Evolutionary conservation across 2,329 filamentous ascomycete species (phyloP).

Genomic region (Dryadomyces quercivorus): DNA sequence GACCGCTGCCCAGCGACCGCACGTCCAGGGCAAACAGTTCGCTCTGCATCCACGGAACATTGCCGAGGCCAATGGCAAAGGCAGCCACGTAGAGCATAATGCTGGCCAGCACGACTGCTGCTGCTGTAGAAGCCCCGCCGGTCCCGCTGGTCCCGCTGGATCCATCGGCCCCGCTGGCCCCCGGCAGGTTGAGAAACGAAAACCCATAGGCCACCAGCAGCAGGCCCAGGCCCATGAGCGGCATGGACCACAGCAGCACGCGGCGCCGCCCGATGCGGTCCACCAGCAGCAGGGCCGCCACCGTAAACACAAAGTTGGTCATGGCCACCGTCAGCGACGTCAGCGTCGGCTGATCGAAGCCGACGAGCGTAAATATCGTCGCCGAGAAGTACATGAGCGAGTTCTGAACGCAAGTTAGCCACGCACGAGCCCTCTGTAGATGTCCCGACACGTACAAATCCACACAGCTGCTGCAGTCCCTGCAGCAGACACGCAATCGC

Average conservation of each 20-base stretch:
- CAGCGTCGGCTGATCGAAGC: conserved; percentile 66
- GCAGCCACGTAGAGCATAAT: conserved; percentile 76
- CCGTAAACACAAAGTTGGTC: conserved; percentile 72
- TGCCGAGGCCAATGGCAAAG: conserved; percentile 80
- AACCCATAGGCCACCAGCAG: conserved; percentile 63
- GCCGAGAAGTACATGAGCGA: conserved; percentile 87
- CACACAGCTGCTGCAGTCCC: conserved; percentile 77
- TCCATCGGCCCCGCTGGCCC: background rate
- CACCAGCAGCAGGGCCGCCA: conserved; percentile 63
- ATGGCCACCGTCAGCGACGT: conserved; percentile 67
- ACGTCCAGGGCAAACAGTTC: conserved; percentile 77
- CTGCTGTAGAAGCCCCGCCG: conserved; percentile 13
- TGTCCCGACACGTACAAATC: conserved; percentile 58
- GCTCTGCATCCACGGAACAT: conserved; percentile 92
- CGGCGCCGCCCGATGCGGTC: conserved; percentile 68
- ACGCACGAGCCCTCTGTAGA: too few species aligned
- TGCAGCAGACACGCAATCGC: conserved; percentile 79
- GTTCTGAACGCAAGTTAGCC: conserved; percentile 39
- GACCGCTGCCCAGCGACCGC: conserved; percentile 57
- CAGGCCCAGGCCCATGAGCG: conserved; percentile 69
- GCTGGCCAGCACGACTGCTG: conserved; percentile 53
- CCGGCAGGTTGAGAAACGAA: conserved; percentile 40
- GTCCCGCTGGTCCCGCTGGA: too few species aligned
- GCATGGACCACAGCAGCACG: conserved; percentile 72
- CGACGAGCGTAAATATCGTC: conserved; percentile 66